Percentiles rank a stretch among this genome's conserved stretches.
Evolutionary conservation across 257 asterid genomes (phyloP).

Genomic region (Solanum gracilifrons): DNA sequence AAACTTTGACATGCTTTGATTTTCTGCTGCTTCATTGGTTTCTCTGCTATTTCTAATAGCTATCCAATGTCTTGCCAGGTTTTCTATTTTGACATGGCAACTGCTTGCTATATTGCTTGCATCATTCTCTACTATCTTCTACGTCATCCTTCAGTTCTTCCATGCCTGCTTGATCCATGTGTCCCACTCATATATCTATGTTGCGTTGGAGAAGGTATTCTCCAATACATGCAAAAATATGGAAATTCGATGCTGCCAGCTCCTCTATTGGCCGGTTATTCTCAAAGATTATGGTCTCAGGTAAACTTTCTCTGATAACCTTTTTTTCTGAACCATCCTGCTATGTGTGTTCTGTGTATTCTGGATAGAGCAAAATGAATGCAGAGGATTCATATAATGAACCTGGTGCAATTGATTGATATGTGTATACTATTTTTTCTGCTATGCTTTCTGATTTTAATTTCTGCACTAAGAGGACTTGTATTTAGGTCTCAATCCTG

Average conservation of each 20-base stretch:
- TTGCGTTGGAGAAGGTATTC: slow-evolving; percentile 31
- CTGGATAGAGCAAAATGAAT: neutral
- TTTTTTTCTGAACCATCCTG: neutral
- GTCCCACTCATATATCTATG: slow-evolving; percentile 23
- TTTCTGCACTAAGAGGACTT: neutral
- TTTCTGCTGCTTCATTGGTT: neutral
- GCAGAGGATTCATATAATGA: neutral
- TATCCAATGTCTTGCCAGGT: slow-evolving; percentile 42
- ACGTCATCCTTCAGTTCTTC: slow-evolving; percentile 48
- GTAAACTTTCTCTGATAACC: slow-evolving; percentile 17
- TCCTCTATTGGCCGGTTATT: slow-evolving; percentile 78
- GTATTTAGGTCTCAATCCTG: slow-evolving; percentile 55
- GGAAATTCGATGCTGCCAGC: slow-evolving; percentile 58
- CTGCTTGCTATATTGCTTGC: slow-evolving; percentile 49
- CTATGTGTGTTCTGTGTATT: neutral
- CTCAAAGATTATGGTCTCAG: slow-evolving; percentile 62
- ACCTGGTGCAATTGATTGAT: neutral
- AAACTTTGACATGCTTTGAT: neutral
- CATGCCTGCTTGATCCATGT: slow-evolving; percentile 31
- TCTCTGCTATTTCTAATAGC: slow-evolving; percentile 6
- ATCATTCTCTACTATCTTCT: slow-evolving; percentile 50
- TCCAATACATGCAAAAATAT: slow-evolving; percentile 45
- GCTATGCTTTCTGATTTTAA: neutral
- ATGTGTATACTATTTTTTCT: neutral
- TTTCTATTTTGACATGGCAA: slow-evolving; percentile 44